Base-by-base conservation (phyloP, 2,329 filamentous ascomycete genomes). In the Sporothrix brasiliensis region DNA sequence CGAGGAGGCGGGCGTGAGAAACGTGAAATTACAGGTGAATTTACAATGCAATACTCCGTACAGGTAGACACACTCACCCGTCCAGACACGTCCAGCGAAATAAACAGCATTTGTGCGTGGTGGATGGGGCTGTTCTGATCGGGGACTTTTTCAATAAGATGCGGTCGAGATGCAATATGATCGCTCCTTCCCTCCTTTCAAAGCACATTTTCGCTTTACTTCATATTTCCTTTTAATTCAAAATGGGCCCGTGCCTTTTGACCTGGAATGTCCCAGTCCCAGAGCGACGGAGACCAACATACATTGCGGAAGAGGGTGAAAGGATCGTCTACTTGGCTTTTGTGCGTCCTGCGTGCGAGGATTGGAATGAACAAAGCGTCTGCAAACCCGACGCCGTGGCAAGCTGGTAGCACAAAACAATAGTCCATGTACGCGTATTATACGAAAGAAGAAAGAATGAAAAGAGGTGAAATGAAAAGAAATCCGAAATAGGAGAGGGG, bases 281-380 rank as follows among this genome's bases (percentile, higher is more conserved):
- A 68, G 52, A 68, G 66, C 39, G 49, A 68, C 52, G 66, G 66
- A 54, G 34, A 30, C 60, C 41, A 49, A 63, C 58, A 47, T 19
- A 44, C 56, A 56, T 27, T 34, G 53, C 53, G 27, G 41, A 9
- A 44, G 11, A 13, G 41, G 9, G 14, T 16, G 14, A 44, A 14
- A 44, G 41, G 19, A 21, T 67, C 53, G 63, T n/a, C 11, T 19
- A 3, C 63, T 49, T 44, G 39, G 56, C 16, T n/a, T 49, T 65
- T 65, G 60, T 65, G 60, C 60, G 49, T 49, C 60, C 58, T 65
- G 41, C 21, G 60, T 41, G 30, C 60, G 24, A 65, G 63, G 44
- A 52, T 53, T 52, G 44, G 63, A 47, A 53, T 19, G 63, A 39
- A 67, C 63, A 67, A 53, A 49, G 60, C 63, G 24, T 21, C 24